Evolutionary conservation across 192 early-diverging fungal species (phyloP).

Genomic region (Coemansia sp.): DNA sequence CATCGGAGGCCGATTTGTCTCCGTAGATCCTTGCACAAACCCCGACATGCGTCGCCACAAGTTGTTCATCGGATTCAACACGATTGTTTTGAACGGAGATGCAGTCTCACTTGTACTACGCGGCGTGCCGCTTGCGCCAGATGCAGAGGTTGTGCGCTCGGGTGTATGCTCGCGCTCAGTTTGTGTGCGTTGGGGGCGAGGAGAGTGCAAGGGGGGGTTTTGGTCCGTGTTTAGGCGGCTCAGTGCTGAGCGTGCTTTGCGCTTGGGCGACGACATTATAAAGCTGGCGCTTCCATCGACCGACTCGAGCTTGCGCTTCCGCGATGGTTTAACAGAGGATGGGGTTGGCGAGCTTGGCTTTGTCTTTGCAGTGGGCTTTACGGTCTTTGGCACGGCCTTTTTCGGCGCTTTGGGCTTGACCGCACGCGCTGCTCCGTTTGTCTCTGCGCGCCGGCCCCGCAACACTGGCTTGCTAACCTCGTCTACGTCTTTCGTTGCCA

Average conservation of each 20-base stretch:
- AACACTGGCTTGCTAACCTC: conserved; percentile 1
- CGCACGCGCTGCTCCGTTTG: not conserved
- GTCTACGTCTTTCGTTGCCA: not conserved
- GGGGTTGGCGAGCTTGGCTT: not conserved
- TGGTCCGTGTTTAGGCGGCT: not conserved
- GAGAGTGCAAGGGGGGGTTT: too few relatives aligned
- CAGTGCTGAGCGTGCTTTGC: conserved; percentile 33
- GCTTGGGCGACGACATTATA: conserved; percentile 56
- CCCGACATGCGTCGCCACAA: conserved; percentile 52
- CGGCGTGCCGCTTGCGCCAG: not conserved
- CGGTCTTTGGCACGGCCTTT: not conserved
- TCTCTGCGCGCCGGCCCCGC: not conserved
- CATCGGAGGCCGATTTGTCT: conserved; percentile 10
- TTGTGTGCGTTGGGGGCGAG: not conserved
- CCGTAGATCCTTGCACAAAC: conserved; percentile 26
- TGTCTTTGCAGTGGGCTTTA: not conserved
- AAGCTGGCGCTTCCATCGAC: conserved; percentile 16
- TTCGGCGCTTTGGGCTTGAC: not conserved
- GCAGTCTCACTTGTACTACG: not conserved
- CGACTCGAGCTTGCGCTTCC: conserved; percentile 14
- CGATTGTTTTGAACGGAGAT: conserved; percentile 48
- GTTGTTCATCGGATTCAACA: conserved; percentile 38
- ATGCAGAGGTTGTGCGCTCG: not conserved
- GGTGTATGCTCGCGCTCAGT: not conserved
- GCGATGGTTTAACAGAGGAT: not conserved